phyloP scores from a whole-genome alignment of 208 protist genomes.

The Leptomonas pyrrhocoris region DNA sequence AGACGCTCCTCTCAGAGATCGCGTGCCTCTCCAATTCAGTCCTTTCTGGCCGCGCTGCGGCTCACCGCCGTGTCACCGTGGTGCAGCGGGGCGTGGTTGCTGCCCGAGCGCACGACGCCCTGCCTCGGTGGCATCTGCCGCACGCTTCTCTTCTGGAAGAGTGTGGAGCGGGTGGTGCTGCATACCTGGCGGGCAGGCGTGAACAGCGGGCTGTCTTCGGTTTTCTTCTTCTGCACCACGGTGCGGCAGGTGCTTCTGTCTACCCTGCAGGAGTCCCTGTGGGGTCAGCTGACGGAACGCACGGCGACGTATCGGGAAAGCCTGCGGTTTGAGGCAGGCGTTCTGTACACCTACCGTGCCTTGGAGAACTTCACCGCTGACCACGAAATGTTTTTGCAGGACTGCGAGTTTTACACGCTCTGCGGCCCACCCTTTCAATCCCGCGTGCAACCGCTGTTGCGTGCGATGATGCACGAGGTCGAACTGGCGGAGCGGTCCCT shows the following conservation, averaged over 20 bases:
- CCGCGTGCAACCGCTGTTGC: slow-evolving; percentile 45
- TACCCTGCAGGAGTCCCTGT: slow-evolving; percentile 63
- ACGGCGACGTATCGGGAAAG: slow-evolving; percentile 41
- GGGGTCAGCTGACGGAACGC: slow-evolving; percentile 51
- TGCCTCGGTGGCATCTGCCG: slow-evolving; percentile 47
- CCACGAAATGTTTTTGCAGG: slow-evolving; percentile 62
- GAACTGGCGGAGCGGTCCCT: slow-evolving; percentile 62
- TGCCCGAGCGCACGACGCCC: slow-evolving; percentile 28
- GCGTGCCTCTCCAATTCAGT: slow-evolving; percentile 18
- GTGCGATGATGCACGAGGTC: slow-evolving; percentile 57
- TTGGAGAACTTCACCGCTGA: slow-evolving; percentile 65
- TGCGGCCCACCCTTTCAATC: slow-evolving; percentile 45
- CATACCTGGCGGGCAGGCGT: slow-evolving; percentile 63
- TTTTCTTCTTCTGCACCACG: slow-evolving; percentile 77
- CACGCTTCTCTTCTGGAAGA: slow-evolving; percentile 78
- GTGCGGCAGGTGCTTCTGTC: slow-evolving; percentile 52
- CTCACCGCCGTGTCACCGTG: slow-evolving; percentile 19
- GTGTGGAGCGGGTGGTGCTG: slow-evolving; percentile 57
- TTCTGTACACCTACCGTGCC: slow-evolving; percentile 53
- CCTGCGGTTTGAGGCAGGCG: slow-evolving; percentile 52
- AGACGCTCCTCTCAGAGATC: not conserved
- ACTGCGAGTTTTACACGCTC: slow-evolving; percentile 72
- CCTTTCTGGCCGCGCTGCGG: slow-evolving; percentile 25
- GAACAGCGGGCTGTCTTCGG: slow-evolving; percentile 51
- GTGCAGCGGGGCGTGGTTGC: slow-evolving; percentile 39